phyloP scores from a whole-genome alignment of 1,139 yeast genomes.

The Suhomyces atakaporum region DNA sequence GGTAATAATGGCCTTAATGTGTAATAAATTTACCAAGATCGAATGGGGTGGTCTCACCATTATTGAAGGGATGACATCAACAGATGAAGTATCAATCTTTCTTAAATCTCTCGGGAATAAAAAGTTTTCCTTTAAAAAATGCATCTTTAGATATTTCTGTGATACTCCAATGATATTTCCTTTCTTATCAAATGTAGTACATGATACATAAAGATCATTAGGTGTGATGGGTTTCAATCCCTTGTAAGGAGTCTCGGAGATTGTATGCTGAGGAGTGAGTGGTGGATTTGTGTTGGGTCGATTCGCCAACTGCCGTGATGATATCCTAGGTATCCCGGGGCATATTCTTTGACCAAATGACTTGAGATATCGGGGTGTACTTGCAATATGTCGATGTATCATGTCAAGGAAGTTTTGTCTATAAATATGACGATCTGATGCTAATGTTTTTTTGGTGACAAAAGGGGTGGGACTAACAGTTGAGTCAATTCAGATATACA shows the following conservation, averaged over 20 bases:
- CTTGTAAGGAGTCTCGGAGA: conserved; percentile 3
- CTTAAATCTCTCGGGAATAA: conserved; percentile 80
- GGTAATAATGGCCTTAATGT: conserved; percentile 84
- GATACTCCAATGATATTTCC: conserved; percentile 79
- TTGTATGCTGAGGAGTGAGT: background rate
- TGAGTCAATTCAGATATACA: too few species aligned
- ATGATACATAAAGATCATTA: conserved; percentile 57
- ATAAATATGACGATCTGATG: too few species aligned
- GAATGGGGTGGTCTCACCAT: conserved; percentile 73
- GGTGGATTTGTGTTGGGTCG: background rate
- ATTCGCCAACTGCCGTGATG: background rate
- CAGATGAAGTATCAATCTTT: conserved; percentile 84
- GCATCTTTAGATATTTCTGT: conserved; percentile 74
- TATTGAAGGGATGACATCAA: conserved; percentile 88
- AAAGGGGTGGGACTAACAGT: too few species aligned
- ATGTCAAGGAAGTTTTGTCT: too few species aligned
- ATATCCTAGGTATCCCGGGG: background rate
- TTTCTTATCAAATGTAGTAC: conserved; percentile 69
- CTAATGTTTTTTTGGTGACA: too few species aligned
- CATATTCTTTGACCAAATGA: background rate
- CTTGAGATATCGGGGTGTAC: background rate
- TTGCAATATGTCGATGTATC: conserved; percentile 1
- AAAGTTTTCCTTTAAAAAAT: conserved; percentile 72
- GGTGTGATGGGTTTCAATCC: conserved; percentile 57
- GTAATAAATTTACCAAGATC: conserved; percentile 76